phyloP scores from a whole-genome alignment of 164 flowering plant species.

The Stephania yunnanensis region DNA sequence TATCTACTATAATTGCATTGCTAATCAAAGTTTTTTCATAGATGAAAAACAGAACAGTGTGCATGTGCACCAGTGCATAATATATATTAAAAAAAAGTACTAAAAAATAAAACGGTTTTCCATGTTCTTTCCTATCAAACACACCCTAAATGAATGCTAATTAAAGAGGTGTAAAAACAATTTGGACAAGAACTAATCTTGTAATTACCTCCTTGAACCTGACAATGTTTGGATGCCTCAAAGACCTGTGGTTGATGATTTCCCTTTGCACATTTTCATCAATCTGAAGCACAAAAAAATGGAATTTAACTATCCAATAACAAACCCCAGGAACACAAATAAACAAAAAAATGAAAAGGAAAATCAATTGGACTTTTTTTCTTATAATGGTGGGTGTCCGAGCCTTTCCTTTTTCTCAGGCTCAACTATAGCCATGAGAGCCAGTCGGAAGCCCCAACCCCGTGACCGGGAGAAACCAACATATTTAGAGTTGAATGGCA shows the following conservation, averaged over 20 bases:
- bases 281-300: conserved; percentile 28
- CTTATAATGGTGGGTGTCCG: no score
- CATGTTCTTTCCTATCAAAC: no score
- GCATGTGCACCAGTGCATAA: background rate
- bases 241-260: conserved; percentile 47
- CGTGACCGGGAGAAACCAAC: no score
- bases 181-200: background rate
- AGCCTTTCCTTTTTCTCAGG: no score
- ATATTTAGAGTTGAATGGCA: no score
- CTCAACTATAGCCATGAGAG: no score
- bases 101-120: background rate
- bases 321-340: background rate
- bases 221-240: conserved; percentile 49
- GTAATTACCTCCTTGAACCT: conserved; percentile 1
- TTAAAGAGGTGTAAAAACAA: background rate
- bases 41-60: background rate
- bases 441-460: no score
- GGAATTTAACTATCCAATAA: background rate
- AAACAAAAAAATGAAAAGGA: background rate
- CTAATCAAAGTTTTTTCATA: background rate
- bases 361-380: background rate
- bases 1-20: background rate
- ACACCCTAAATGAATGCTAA: background rate
- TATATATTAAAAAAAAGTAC: background rate
- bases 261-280: conserved; percentile 60